Evolutionary conservation across 192 early-diverging fungal species (phyloP), one percentile per base, ranked within the genome.

Genomic region (Umbelopsis vinacea): DNA sequence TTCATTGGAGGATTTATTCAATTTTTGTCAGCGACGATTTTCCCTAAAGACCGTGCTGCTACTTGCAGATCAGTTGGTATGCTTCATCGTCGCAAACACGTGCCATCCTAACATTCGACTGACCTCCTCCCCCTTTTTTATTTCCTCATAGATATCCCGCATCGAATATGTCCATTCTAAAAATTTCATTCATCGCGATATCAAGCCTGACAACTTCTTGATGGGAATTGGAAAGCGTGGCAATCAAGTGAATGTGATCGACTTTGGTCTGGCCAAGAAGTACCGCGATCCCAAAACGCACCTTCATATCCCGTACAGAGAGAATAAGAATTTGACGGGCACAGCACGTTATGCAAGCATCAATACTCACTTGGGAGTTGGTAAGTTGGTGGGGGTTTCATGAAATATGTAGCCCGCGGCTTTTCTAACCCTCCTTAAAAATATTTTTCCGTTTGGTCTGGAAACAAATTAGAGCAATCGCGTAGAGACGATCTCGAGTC

Each of bases 401-500:
- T 29, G 26, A 63, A 63, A 63, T 19, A 35, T 63, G 26, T 37
- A 63, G 3, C 0, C 12, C 9, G 2, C 48, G 11, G n/a, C n/a
- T 19, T 63, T 24, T 29, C 9, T 35, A 17, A 37, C 12, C 26
- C 57, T 38, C 57, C 57, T 63, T 63, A 63, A 63, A 63, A 63
- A 50, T n/a, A 50, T 50, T 50, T 21, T 21, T 17, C 15, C 26
- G 6, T 54, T 24, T 46, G 43, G 12, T 52, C 22, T 43, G 40
- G 11, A 43, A 43, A 43, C 7, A 3, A 52, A 43, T 75, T 86
- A 87, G 95, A 95, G 78, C 92, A 94, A 90, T 92, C 92, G 21
- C 86, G 95, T 74, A 88, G 94, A 82, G 94, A 96, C 73, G 95
- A 96, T 83, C 83, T 96, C 68, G 95, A 96, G 78, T 93, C 92